These are phyloP conservation scores for Aspergillus sp. DNA, from an alignment of 2,329 filamentous ascomycete genomes.

Conservation along the genomic window DNA sequence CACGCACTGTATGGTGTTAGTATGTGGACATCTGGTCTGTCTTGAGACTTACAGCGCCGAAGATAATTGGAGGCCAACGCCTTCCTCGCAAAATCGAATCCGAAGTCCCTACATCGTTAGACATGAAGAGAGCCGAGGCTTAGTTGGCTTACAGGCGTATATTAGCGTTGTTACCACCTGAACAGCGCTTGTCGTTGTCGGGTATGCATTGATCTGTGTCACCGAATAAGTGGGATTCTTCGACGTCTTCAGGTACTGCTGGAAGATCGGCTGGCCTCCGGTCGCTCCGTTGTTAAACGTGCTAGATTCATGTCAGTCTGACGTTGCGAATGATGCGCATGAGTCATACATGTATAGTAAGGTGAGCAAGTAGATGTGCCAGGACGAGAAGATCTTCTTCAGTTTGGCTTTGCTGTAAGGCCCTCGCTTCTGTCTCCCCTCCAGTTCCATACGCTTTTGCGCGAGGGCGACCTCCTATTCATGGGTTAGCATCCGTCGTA, in stretches of 20 bases:
- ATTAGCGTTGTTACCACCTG: constrained; percentile 59
- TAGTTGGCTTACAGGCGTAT: constrained; percentile 52
- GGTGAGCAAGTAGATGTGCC: constrained; percentile 63
- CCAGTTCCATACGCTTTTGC: constrained; percentile 50
- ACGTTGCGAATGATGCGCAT: background rate
- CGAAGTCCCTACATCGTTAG: constrained; percentile 49
- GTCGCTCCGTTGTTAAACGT: constrained; percentile 62
- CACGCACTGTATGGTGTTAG: constrained; percentile 19
- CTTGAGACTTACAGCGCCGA: constrained; percentile 48
- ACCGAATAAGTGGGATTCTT: constrained; percentile 47
- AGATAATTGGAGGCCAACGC: constrained; percentile 64
- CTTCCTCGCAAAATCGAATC: constrained; percentile 59
- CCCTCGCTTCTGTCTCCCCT: constrained; percentile 45
- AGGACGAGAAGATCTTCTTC: constrained; percentile 60
- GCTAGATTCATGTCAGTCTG: constrained; percentile 18
- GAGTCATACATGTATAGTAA: constrained; percentile 54
- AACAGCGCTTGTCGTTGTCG: constrained; percentile 58
- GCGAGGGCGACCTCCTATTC: constrained; percentile 47
- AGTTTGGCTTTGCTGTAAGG: constrained; percentile 54
- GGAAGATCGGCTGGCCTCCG: constrained; percentile 56
- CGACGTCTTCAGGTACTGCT: constrained; percentile 40
- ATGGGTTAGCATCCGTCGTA: no score
- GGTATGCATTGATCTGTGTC: constrained; percentile 51
- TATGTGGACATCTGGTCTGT: background rate
- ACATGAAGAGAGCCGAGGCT: fast-evolving